Evolutionary conservation across 768 basidiomycete species (phyloP), one percentile per base, ranked within the genome.

Genomic region (Leccinum subgranulosum): DNA sequence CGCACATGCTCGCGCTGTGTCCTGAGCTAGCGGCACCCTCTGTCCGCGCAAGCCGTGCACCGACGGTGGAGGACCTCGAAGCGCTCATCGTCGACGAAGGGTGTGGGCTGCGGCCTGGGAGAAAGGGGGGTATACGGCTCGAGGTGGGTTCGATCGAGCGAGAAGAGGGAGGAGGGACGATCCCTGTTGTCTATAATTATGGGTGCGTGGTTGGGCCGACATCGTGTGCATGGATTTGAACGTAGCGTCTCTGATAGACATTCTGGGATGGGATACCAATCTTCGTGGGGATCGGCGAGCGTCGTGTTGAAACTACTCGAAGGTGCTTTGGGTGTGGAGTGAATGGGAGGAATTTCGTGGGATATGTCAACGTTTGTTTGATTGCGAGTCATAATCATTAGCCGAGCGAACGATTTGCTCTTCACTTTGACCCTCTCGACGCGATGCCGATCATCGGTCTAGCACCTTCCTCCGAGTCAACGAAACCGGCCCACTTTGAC

Each of bases 401-500:
- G 23, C 14, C 46, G 46, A 14, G 21, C 43, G 47, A 25, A 12
- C 14, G 41, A 53, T 33, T 49, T 36, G 9, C 15, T 19, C 3
- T 29, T 11, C 6, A 21, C 17, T 23, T 43, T 19, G 11, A 21
- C 25, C n/a, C 23, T 34, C 27, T n/a, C n/a, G 17, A n/a, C 19
- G n/a, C 52, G 33, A 89, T 89, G 87, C 72, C 84, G 4, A 88
- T 90, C 70, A 81, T 77, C 59, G 88, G 87, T 36, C 78, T 90
- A 12, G 64, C 77, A 29, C 73, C 78, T 0, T 77, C 81, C 9
- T 62, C 66, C 1, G 63, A 68, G 15, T 75, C 81, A 9, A 65
- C 74, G 17, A 78, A 80, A 36, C 93, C 95, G 1, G 71, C 84
- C 2, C 95, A 97, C 74, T 98, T 97, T 68, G 77, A 85, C 65